A percentile compares a stretch with the other conserved stretches of the same genome.
phyloP scores from a whole-genome alignment of 768 basidiomycete species.

The Boletellus ananas region DNA sequence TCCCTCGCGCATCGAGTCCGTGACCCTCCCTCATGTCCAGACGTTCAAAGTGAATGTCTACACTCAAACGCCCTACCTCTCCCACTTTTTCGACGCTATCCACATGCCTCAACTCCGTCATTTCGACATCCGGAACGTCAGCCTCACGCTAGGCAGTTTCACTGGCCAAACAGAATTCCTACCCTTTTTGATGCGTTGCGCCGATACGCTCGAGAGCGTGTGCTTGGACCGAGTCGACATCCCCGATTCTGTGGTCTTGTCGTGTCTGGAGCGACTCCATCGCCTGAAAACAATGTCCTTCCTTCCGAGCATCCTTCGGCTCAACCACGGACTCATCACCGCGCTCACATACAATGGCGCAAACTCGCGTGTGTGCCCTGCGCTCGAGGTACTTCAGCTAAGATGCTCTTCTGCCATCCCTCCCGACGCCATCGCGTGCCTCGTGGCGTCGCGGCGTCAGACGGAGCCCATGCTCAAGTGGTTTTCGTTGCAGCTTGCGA shows the following conservation, averaged over 20 bases:
- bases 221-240: conserved; percentile 24
- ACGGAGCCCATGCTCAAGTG: conserved; percentile 8
- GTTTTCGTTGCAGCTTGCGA: conserved; percentile 25
- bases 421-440: conserved; percentile 17
- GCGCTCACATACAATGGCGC: conserved; percentile 14
- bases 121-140: conserved; percentile 29
- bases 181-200: conserved; percentile 24
- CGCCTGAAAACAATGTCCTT: conserved; percentile 16
- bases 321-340: conserved; percentile 29
- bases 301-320: conserved; percentile 28
- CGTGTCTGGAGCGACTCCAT: conserved; percentile 20
- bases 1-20: conserved; percentile 10
- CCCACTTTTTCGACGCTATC: conserved; percentile 24
- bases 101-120: conserved; percentile 22
- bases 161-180: conserved; percentile 26
- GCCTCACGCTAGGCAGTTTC: conserved; percentile 25
- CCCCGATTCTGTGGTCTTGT: conserved; percentile 14
- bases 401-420: conserved; percentile 24
- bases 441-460: conserved; percentile 25
- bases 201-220: conserved; percentile 27
- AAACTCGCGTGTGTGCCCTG: conserved; percentile 17
- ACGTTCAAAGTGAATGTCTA: conserved; percentile 27
- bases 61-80: conserved; percentile 25
- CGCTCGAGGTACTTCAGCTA: conserved; percentile 22
- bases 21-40: conserved; percentile 27